Base-by-base conservation (phyloP, 768 basidiomycete genomes). In the Kwoniella bestiolae region DNA sequence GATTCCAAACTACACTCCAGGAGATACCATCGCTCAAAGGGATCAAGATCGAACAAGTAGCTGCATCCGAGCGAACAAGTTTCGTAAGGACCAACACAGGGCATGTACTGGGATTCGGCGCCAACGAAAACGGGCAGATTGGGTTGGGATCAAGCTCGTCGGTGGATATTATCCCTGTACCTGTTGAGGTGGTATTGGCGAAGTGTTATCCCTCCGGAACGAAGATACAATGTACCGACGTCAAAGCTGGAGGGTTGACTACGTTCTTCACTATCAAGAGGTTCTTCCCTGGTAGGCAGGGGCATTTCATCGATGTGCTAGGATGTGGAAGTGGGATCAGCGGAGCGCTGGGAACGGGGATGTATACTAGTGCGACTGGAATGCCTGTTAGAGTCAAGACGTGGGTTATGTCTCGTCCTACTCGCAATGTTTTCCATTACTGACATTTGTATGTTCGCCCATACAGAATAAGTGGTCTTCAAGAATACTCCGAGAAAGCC, bases 101-200 rank as follows among this genome's bases (percentile, higher is more conserved):
- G 1, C 84, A 87, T 59, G 90, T 94, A 9, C 85, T 97, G 21
- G 91, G 88, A 0, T 95, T 91, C 87, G 94, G 94, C 49, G 91
- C 91, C 1, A 95, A 96, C 77, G 88, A 91, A 68, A 89, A 85
- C 71, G 92, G 92, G 28, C 93, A 97, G 82, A 85, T 94, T 50
- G 93, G 92, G 45, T 82, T 92, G 26, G 91, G 91, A 16, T 82
- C 83, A 16, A 85, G 85, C 62, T 84, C 88, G 11, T 83, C 86
- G 3, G 76, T 91, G 46, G 86, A 89, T 62, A 85, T 86, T 1
- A 89, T 95, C 65, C 87, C 84, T n/a, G 85, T 90, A 5, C 93
- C 93, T 0, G 92, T 91, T 0, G 93, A 95, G 80, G 86, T 94
- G 21, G 84, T 89, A n/a, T 82, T 94, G 2, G 87, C 87, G 82